Percentiles rank a stretch among this genome's conserved stretches.
Evolutionary conservation across 108 stramenopile species (phyloP).

Genomic region (Mediolabrus comicus): DNA sequence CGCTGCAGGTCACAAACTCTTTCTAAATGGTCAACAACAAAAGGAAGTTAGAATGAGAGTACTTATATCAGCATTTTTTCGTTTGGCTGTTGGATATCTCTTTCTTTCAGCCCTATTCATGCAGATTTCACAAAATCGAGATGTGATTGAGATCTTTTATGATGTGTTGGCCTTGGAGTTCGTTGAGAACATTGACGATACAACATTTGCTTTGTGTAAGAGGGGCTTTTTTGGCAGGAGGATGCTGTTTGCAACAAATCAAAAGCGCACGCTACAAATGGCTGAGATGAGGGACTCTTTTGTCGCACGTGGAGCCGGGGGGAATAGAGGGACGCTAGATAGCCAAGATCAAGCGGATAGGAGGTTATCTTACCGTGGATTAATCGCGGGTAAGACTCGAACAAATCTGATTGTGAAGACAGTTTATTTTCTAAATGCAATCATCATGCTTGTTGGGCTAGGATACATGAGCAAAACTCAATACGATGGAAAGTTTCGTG

Average conservation of each 20-base stretch:
- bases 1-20: background rate
- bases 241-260: constrained; percentile 11
- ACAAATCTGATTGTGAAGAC: constrained; percentile 4
- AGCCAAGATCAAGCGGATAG: background rate
- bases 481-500: constrained; percentile 13
- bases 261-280: constrained; percentile 1
- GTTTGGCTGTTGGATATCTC: constrained; percentile 23
- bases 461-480: constrained; percentile 17
- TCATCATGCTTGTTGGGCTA: constrained; percentile 7
- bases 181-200: constrained; percentile 23
- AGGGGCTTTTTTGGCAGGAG: constrained; percentile 30
- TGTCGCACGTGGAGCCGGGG: background rate
- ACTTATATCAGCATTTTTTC: constrained; percentile 12
- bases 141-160: constrained; percentile 28
- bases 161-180: constrained; percentile 22
- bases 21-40: constrained; percentile 12
- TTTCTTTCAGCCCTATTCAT: constrained; percentile 29
- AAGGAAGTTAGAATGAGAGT: constrained; percentile 14
- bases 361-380: background rate
- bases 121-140: constrained; percentile 15
- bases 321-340: background rate
- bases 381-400: constrained; percentile 12
- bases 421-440: constrained; percentile 18
- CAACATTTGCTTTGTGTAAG: constrained; percentile 12
- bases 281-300: background rate